Percentiles rank a stretch among this genome's conserved stretches.
phyloP scores from a whole-genome alignment of 2,329 filamentous ascomycete genomes.

The Aspergillus melleus region DNA sequence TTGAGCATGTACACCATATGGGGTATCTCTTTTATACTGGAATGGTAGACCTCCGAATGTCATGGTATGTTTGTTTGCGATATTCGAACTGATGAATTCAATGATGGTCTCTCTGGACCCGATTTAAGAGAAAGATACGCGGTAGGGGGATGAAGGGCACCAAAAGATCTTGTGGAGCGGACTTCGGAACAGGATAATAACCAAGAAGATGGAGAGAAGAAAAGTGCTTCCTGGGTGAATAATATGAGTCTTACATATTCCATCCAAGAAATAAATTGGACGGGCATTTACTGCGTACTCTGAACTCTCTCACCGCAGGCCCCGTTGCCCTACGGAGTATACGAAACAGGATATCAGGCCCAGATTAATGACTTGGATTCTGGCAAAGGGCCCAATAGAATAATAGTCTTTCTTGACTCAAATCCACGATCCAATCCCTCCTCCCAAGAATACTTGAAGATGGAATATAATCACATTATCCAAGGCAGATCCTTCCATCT shows the following conservation, averaged over 20 bases:
- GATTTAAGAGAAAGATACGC: background rate
- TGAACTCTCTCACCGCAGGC: conserved; percentile 1
- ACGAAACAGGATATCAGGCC: background rate
- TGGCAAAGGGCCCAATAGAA: background rate
- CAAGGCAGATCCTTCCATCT: background rate
- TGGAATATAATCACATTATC: background rate
- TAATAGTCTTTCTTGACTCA: background rate
- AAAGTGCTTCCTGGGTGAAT: background rate
- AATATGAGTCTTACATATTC: background rate
- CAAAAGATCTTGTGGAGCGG: background rate
- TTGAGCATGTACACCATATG: too few species aligned
- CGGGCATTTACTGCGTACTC: background rate
- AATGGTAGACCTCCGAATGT: background rate
- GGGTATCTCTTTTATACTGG: too few species aligned
- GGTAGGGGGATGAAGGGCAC: background rate
- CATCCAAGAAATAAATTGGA: background rate
- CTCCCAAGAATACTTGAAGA: background rate
- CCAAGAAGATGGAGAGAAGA: background rate
- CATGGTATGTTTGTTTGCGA: background rate
- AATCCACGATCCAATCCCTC: background rate
- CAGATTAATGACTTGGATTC: too few species aligned
- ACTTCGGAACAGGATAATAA: background rate
- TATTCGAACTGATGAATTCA: background rate
- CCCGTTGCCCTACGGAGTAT: background rate
- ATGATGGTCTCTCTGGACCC: background rate